Base-by-base conservation (phyloP, 306 rosid genomes). In the Corylus americana region DNA sequence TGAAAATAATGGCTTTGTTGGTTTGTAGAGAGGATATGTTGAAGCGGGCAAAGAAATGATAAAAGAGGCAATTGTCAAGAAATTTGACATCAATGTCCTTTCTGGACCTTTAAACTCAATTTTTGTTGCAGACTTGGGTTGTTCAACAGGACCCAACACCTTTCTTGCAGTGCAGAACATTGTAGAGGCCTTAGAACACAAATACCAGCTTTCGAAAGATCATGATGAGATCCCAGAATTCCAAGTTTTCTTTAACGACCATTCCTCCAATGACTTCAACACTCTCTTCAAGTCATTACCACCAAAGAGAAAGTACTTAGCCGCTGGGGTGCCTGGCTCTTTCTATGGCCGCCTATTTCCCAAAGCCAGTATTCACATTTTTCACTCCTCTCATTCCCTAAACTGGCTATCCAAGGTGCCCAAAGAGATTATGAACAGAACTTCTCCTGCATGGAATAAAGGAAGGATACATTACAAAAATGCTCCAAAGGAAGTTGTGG, bases 241-340 rank as follows among this genome's bases (percentile, higher is more conserved):
- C 10, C 70, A 25, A 9, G 80, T 77, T 9, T 77, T 84, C 53
- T 84, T 81, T 77, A 81, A 74, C 14, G 80, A 80, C 55, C 88
- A 61, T 8, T 22, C 17, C 7, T 68, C 85, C 11, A 84, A 84
- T 77, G 87, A 84, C 59, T 84, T 84, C 87, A 77, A 77, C 82
- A 77, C 80, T 50, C 85, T 84, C 80, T 80, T 80, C 80, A 78
- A 44, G 67, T 81, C 29, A 0, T 51, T 85, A 58, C 88, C 88
- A 5, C 66, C 63, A 0, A 55, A 74, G 2, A 70, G 78, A 49
- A 75, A 35, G 0, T 70, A 81, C 75, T 74, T 59, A 53, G 88
- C 78, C 7, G 55, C 75, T 3, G 85, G 75, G 4, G 85, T 78
- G 22, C 88, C 88, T 7, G 85, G 88, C 1, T 85, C 88, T 77